Base-by-base conservation (phyloP, 2,329 filamentous ascomycete genomes). In the Diaporthe batatas region DNA sequence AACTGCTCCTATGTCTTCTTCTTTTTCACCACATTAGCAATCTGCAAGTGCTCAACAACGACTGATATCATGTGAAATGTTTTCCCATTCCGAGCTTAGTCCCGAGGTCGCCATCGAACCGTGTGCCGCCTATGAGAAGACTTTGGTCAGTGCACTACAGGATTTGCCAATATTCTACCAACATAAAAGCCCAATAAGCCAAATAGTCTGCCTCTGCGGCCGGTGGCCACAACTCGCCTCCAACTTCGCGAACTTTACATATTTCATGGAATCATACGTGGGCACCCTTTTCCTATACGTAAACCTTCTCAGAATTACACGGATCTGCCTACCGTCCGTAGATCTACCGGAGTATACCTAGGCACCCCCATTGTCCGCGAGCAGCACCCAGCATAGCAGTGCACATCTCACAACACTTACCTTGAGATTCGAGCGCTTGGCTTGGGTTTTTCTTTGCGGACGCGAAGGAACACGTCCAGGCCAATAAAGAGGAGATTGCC, bases 151-250 rank as follows among this genome's bases (percentile, higher is more conserved):
- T 53, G 32, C 44, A 51, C 23, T 29, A 12, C 0, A 16, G 25
- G 58, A 25, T 47, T 62, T 12, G 25, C 14, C 12, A 11, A 65
- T 18, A 51, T 29, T 3, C 3, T 18, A 39, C 36, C 10, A 39
- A 39, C 36, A 12, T 39, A 39, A 18, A 65, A 39, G 36, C 29
- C 39, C 11, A 12, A 53, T 39, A 39, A 39, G 39, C 44, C 25
- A 67, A 67, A 25, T 47, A 12, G 62, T 47, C 39, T 67, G n/a
- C 62, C 47, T 39, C 44, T 67, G 47, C n/a, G 8, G 62, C 62
- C n/a, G 32, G 21, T 32, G 62, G 62, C 44, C 21, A 51, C 12
- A 18, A 8, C 29, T 12, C 6, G 49, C 62, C 21, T 29, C 44
- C 32, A 5, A 5, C n/a, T 39, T 29, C 2, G 12, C 47, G 53